Base-by-base conservation (phyloP, 1,284 basidiomycete genomes). In the Caloboletus firmus region DNA sequence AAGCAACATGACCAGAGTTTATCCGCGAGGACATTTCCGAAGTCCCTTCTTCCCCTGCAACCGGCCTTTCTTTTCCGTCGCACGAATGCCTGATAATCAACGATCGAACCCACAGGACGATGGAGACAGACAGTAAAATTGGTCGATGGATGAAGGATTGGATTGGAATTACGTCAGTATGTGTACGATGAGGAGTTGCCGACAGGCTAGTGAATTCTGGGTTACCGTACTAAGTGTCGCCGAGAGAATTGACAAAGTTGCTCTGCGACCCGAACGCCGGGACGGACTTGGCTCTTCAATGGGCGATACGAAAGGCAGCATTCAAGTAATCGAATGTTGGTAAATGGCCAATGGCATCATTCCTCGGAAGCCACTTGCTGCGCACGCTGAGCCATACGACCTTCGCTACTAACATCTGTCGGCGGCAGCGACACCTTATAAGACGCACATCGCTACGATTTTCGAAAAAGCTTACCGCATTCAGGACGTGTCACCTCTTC, bases 1-100 rank as follows among this genome's bases (percentile, higher is more conserved):
- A 64, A 71, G 56, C 63, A 65, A 47, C 74, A 78, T 53, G 77
- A 79, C 52, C 68, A 68, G 48, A 61, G 54, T 22, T 58, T 59
- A 28, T 59, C 72, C 24, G 63, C 69, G n/a, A 72, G 70, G 60
- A 71, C 62, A 42, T 70, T 77, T 57, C 75, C 77, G 15, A 63
- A 62, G 32, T 66, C 67, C 12, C 56, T 79, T 49, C 59, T 72
- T 45, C 49, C 64, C 15, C 10, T 59, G 39, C 58, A 58, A 49
- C 67, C 69, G 3, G 49, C 42, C 37, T 64, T 59, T 41, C 17
- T 48, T 42, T 30, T 18, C 42, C 49, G 39, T 17, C 50, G 50
- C n/a, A 18, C 34, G 35, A 63, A 53, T 24, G 40, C 32, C 35
- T 49, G 49, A 57, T 20, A 30, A 35, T 26, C 43, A 46, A 9